Conservation (phyloP, 331 rosid genomes). For the Prunus yedoensis region DNA sequence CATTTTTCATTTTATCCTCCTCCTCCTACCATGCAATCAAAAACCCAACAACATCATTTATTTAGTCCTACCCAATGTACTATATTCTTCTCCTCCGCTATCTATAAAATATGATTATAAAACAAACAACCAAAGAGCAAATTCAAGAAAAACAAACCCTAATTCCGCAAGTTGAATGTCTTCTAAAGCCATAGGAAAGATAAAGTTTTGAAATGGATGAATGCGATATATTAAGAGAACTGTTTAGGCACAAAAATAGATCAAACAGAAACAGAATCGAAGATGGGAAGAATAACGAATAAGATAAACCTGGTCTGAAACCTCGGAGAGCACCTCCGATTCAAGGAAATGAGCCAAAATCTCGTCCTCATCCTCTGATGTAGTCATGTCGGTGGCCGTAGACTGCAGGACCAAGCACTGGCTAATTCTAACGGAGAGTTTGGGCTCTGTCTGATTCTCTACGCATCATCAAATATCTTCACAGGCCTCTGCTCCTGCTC, state of each 20-base stretch:
- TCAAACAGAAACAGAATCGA: neutral
- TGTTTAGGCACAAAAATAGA: neutral
- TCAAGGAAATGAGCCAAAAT: slow-evolving; percentile 73
- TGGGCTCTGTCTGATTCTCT: neutral
- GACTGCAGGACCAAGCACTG: neutral
- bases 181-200: neutral
- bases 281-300: neutral
- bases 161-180: neutral
- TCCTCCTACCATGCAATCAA: slow-evolving; percentile 48
- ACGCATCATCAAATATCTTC: neutral
- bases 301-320: slow-evolving; percentile 47
- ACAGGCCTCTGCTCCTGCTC: neutral
- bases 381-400: slow-evolving; percentile 34
- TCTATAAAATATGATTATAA: neutral
- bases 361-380: slow-evolving; percentile 84
- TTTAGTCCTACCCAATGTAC: neutral
- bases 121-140: neutral
- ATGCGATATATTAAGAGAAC: neutral
- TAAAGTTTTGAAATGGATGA: neutral
- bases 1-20: slow-evolving; percentile 31
- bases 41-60: neutral
- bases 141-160: neutral
- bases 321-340: slow-evolving; percentile 74
- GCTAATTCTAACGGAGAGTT: neutral
- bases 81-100: neutral